These are phyloP conservation scores for Ophiobolus disseminans DNA, from an alignment of 2,329 filamentous ascomycete genomes.

Conservation along the genomic window DNA sequence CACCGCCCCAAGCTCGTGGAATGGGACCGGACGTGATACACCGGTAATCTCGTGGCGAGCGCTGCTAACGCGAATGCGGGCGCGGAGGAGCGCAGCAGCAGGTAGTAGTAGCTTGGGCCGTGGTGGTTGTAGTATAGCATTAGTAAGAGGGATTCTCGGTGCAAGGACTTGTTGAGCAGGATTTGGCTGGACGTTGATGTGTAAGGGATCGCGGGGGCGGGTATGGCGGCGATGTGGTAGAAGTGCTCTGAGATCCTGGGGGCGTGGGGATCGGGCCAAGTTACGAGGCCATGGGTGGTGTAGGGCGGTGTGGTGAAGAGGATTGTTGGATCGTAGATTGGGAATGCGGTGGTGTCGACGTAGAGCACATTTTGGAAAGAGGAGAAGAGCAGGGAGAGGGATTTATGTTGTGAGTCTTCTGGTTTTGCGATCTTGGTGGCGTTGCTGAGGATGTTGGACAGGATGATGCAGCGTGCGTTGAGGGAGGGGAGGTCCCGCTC, in stretches of 20 bases:
- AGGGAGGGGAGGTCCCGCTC: conserved; percentile 46
- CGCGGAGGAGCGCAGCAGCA: conserved; percentile 54
- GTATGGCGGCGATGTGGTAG: conserved; percentile 53
- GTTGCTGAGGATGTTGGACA: conserved; percentile 34
- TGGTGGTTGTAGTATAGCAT: conserved; percentile 64
- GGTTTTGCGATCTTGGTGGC: conserved; percentile 18
- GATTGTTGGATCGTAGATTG: conserved; percentile 53
- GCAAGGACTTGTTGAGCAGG: conserved; percentile 57
- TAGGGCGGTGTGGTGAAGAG: conserved; percentile 63
- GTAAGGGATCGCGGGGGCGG: conserved; percentile 38
- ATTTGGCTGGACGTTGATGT: conserved; percentile 60
- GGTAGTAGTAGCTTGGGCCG: conserved; percentile 61
- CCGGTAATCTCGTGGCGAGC: conserved; percentile 49
- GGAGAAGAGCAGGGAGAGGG: conserved; percentile 64
- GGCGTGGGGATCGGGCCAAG: conserved; percentile 65
- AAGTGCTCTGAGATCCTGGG: conserved; percentile 53
- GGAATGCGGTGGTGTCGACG: conserved; percentile 65
- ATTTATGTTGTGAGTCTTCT: conserved; percentile 61
- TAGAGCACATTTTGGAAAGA: conserved; percentile 66
- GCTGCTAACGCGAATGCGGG: conserved; percentile 56
- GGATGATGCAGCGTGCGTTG: conserved; percentile 49
- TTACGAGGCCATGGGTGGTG: conserved; percentile 59
- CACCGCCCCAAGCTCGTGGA: conserved; percentile 41
- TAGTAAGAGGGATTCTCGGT: conserved; percentile 57
- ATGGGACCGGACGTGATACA: conserved; percentile 50